These are phyloP conservation scores for Aspergillus sp. DNA, from an alignment of 2,329 filamentous ascomycete species.

Conservation along the genomic window DNA sequence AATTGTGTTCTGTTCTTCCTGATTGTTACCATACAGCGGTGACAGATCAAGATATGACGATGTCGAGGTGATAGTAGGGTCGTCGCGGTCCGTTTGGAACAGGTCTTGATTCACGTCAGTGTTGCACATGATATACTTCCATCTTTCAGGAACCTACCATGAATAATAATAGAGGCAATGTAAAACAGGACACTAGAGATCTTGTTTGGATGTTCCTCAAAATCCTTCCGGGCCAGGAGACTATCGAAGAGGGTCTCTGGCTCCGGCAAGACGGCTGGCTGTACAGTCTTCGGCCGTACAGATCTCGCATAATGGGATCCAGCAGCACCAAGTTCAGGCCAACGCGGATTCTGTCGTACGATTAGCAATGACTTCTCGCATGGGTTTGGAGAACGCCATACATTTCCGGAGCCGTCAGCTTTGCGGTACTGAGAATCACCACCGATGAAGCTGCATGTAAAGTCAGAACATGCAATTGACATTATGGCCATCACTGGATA, in stretches of 20 bases:
- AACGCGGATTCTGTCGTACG: constrained; percentile 50
- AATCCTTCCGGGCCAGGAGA: constrained; percentile 56
- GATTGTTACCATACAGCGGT: constrained; percentile 64
- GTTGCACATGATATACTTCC: neutral
- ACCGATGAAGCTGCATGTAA: constrained; percentile 30
- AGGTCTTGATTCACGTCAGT: constrained; percentile 43
- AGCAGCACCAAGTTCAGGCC: constrained; percentile 58
- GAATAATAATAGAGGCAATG: constrained; percentile 61
- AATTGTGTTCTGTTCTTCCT: constrained; percentile 56
- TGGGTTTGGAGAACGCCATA: constrained; percentile 13
- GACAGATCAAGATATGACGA: constrained; percentile 70
- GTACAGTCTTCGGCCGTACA: constrained; percentile 51
- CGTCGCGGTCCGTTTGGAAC: constrained; percentile 58
- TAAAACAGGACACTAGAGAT: constrained; percentile 72
- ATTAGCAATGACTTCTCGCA: constrained; percentile 32
- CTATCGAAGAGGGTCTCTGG: constrained; percentile 62
- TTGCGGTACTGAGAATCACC: constrained; percentile 26
- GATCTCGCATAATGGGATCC: constrained; percentile 63
- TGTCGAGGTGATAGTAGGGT: constrained; percentile 58
- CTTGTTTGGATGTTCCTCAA: constrained; percentile 61
- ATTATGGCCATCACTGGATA: constrained; percentile 12
- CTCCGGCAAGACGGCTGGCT: constrained; percentile 57
- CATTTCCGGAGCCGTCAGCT: constrained; percentile 38
- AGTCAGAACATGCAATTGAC: constrained; percentile 15
- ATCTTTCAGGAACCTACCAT: constrained; percentile 29